Evolutionary conservation across 768 basidiomycete species (phyloP).

Genomic region (Pseudohyphozyma bogoriensis): DNA sequence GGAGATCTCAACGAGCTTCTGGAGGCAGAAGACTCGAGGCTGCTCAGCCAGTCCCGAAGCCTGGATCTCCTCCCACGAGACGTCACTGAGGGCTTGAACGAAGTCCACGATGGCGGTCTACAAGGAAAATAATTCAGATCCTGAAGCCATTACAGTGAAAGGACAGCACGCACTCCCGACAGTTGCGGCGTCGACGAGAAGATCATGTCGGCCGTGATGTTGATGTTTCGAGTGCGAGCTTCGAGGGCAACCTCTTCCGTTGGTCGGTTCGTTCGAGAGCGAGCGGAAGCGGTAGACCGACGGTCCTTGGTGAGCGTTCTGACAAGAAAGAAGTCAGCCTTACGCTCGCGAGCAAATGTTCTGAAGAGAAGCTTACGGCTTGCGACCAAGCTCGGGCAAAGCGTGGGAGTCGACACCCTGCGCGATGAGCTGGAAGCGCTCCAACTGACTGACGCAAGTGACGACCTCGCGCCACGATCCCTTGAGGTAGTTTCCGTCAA

Average conservation of each 20-base stretch:
- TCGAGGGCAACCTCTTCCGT: constrained; percentile 91
- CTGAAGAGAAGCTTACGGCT: constrained; percentile 51
- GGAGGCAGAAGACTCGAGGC: constrained; percentile 89
- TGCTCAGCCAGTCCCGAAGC: constrained; percentile 89
- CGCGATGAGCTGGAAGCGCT: constrained; percentile 95
- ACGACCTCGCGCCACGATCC: constrained; percentile 93
- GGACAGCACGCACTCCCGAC: constrained; percentile 60
- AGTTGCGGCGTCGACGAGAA: constrained; percentile 91
- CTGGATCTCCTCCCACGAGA: constrained; percentile 99
- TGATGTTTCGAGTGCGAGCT: constrained; percentile 93
- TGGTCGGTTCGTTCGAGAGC: constrained; percentile 44
- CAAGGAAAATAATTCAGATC: neutral
- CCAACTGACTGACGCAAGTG: constrained; percentile 93
- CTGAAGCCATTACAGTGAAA: too few relatives aligned
- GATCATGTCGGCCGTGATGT: constrained; percentile 97
- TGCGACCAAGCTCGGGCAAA: constrained; percentile 62
- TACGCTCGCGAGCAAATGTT: too few relatives aligned
- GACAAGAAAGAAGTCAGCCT: constrained; percentile 18
- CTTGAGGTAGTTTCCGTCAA: constrained; percentile 93
- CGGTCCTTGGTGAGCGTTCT: constrained; percentile 12
- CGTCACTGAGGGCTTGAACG: constrained; percentile 85
- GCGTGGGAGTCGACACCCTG: constrained; percentile 58
- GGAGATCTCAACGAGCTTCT: constrained; percentile 96
- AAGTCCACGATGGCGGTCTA: constrained; percentile 97
- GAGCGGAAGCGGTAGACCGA: constrained; percentile 16